These are phyloP conservation scores for Brassica incana DNA, from an alignment of 345 rosid genomes.

Conservation along the genomic window DNA sequence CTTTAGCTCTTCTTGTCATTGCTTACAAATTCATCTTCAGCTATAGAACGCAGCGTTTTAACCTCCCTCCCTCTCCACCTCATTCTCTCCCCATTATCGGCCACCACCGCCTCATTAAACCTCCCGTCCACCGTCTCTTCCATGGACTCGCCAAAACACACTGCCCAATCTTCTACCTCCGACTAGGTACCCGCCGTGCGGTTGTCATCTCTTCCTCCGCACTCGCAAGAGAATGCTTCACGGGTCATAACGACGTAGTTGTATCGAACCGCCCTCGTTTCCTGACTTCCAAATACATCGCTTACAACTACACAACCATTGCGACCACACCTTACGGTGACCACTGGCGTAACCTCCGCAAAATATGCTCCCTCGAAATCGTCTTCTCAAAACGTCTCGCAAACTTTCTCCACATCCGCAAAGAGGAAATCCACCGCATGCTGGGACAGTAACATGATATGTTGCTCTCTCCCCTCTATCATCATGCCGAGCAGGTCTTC, in stretches of 20 bases:
- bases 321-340: constrained; percentile 51
- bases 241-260: constrained; percentile 48
- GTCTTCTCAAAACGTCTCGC: constrained; percentile 22
- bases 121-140: constrained; percentile 42
- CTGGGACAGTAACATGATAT: no score
- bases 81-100: constrained; percentile 54
- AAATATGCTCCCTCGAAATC: constrained; percentile 26
- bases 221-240: constrained; percentile 50
- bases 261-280: constrained; percentile 54
- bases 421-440: constrained; percentile 18
- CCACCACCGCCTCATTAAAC: constrained; percentile 48
- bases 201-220: constrained; percentile 51
- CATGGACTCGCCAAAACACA: constrained; percentile 27
- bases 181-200: constrained; percentile 38
- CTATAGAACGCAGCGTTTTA: constrained; percentile 4
- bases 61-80: constrained; percentile 49
- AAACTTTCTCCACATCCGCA: constrained; percentile 19
- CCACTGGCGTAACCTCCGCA: constrained; percentile 68
- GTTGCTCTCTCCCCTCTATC: no score
- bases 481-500: no score
- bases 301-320: constrained; percentile 46
- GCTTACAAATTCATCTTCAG: constrained; percentile 25
- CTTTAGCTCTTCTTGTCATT: constrained; percentile 18
- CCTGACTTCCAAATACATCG: constrained; percentile 42
- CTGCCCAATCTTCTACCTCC: constrained; percentile 49